phyloP scores from a whole-genome alignment of 1,284 basidiomycete genomes.

The Trametes versicolor region DNA sequence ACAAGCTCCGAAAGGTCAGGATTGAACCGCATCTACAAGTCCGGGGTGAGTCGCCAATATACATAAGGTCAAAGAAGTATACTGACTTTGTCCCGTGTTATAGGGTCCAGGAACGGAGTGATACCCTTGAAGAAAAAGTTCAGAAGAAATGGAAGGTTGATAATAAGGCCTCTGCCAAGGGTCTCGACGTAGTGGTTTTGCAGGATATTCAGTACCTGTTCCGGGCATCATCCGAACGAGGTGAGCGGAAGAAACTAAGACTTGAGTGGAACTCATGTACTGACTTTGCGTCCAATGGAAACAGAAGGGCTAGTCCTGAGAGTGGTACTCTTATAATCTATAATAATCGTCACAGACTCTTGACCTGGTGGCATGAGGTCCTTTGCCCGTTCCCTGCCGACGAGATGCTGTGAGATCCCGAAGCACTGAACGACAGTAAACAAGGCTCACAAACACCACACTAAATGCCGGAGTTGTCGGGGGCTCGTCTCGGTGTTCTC shows the following conservation, averaged over 20 bases:
- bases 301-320: constrained; percentile 85
- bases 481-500: constrained; percentile 84
- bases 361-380: constrained; percentile 87
- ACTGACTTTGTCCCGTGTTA: constrained; percentile 87
- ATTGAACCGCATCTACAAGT: constrained; percentile 84
- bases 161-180: constrained; percentile 86
- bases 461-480: constrained; percentile 83
- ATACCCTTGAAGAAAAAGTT: constrained; percentile 91
- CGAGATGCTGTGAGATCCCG: not conserved
- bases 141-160: constrained; percentile 83
- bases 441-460: constrained; percentile 79
- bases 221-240: not conserved
- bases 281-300: constrained; percentile 76
- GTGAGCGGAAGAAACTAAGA: too few relatives aligned
- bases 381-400: constrained; percentile 80
- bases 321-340: constrained; percentile 86
- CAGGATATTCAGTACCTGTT: constrained; percentile 78
- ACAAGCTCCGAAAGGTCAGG: constrained; percentile 83
- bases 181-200: constrained; percentile 94
- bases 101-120: constrained; percentile 88
- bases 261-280: not conserved
- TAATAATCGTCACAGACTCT: constrained; percentile 83
- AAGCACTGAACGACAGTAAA: not conserved
- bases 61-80: not conserved
- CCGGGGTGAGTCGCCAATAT: not conserved